Percentiles rank a stretch among this genome's conserved stretches.
phyloP scores from a whole-genome alignment of 768 basidiomycete species.

The Agaricus subrufescens region DNA sequence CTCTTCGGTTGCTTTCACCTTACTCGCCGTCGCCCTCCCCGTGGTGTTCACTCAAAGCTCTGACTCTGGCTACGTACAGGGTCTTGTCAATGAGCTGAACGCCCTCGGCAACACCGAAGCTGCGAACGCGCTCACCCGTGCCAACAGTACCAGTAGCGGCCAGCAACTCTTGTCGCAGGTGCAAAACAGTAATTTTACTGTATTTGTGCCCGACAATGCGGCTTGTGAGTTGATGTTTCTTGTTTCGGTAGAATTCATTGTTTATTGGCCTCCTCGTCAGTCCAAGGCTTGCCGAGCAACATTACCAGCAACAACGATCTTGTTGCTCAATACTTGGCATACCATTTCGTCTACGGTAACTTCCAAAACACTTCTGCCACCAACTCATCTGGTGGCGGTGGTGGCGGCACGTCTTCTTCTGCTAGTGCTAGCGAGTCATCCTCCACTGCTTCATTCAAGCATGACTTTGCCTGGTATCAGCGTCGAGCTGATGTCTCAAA shows the following conservation, averaged over 20 bases:
- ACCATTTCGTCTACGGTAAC: slow-evolving; percentile 53
- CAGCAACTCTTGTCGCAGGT: slow-evolving; percentile 37
- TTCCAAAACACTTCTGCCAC: slow-evolving; percentile 25
- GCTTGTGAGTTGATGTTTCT: slow-evolving; percentile 38
- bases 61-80: slow-evolving; percentile 17
- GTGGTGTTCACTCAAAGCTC: slow-evolving; percentile 14
- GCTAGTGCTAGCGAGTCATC: background rate
- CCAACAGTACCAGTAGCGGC: slow-evolving; percentile 43
- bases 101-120: slow-evolving; percentile 36
- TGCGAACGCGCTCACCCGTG: slow-evolving; percentile 27
- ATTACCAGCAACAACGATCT: slow-evolving; percentile 17
- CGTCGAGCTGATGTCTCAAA: slow-evolving; percentile 7
- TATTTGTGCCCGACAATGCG: slow-evolving; percentile 54
- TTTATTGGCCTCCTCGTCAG: slow-evolving; percentile 19
- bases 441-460: slow-evolving; percentile 1
- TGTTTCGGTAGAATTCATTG: slow-evolving; percentile 4
- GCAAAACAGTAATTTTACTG: slow-evolving; percentile 38
- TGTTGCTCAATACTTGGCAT: slow-evolving; percentile 47
- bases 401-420: slow-evolving; percentile 12
- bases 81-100: slow-evolving; percentile 33
- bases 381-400: slow-evolving; percentile 14
- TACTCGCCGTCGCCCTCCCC: slow-evolving; percentile 12
- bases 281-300: slow-evolving; percentile 23
- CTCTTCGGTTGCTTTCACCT: slow-evolving; percentile 12
- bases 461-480: slow-evolving; percentile 11